Percentiles rank a stretch among this genome's conserved stretches.
phyloP scores from a whole-genome alignment of 345 rosid species.

The Aurinia saxatilis region DNA sequence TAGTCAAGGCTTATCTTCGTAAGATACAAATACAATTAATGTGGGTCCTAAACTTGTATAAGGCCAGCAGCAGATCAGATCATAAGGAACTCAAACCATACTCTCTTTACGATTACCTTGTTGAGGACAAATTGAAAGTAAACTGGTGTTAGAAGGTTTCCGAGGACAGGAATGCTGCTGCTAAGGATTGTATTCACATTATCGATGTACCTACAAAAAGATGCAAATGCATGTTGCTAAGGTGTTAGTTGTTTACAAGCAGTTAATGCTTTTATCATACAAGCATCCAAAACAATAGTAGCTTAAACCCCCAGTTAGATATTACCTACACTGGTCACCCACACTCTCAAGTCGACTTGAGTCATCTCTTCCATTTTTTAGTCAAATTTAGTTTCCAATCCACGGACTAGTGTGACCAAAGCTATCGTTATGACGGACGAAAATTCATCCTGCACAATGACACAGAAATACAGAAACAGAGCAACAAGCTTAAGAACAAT shows the following conservation, averaged over 20 bases:
- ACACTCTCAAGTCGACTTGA: constrained; percentile 96
- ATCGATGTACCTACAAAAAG: constrained; percentile 39
- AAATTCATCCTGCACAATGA: constrained; percentile 92
- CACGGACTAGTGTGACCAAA: constrained; percentile 81
- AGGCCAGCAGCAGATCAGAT: constrained; percentile 31
- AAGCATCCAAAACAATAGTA: not conserved
- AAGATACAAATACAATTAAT: not conserved
- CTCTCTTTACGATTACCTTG: constrained; percentile 17
- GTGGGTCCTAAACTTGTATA: not conserved
- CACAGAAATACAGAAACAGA: no score
- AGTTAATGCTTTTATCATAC: not conserved
- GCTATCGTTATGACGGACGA: constrained; percentile 88
- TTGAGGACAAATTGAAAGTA: constrained; percentile 31
- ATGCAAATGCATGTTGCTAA: constrained; percentile 1
- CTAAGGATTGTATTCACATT: constrained; percentile 23
- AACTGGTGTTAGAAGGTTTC: constrained; percentile 28
- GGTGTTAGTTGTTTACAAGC: not conserved
- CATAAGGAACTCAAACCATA: not conserved
- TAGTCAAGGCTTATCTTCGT: constrained; percentile 24
- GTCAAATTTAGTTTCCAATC: constrained; percentile 94
- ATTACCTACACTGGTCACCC: constrained; percentile 93
- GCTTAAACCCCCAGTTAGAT: constrained; percentile 6
- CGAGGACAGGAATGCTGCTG: constrained; percentile 29
- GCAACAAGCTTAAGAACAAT: constrained; percentile 21
- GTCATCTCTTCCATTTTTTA: constrained; percentile 93